These are phyloP conservation scores for Actinomortierella wolfii DNA, from an alignment of 371 early-diverging fungal genomes.

Conservation along the genomic window DNA sequence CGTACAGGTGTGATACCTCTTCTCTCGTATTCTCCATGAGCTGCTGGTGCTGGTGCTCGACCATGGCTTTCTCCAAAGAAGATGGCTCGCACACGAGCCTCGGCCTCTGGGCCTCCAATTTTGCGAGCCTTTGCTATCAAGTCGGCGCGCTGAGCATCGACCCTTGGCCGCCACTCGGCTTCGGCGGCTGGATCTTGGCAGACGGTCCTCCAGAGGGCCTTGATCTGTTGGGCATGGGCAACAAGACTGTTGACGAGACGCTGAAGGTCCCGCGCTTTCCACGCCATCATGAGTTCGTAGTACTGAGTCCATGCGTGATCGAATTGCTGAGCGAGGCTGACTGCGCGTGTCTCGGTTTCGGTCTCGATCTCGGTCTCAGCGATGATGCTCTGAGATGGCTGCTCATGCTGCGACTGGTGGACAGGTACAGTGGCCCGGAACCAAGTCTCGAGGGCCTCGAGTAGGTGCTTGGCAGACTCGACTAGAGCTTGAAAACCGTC, in stretches of 20 bases:
- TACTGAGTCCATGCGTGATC: constrained; percentile 38
- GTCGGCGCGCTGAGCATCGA: constrained; percentile 34
- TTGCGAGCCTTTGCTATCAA: constrained; percentile 28
- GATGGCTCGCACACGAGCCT: constrained; percentile 12
- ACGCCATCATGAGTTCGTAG: constrained; percentile 30
- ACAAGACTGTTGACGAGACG: constrained; percentile 22
- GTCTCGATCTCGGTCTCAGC: neutral
- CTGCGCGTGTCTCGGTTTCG: neutral
- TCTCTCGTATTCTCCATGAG: too few species aligned
- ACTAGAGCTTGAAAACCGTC: constrained; percentile 23
- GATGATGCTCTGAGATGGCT: too few species aligned
- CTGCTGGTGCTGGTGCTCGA: too few species aligned
- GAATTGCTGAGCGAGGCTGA: constrained; percentile 12
- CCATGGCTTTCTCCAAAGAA: too few species aligned
- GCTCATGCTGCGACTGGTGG: neutral
- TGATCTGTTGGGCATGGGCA: constrained; percentile 33
- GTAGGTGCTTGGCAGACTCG: constrained; percentile 26
- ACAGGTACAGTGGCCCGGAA: constrained; percentile 2
- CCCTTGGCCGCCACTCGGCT: constrained; percentile 30
- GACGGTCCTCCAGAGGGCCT: constrained; percentile 28
- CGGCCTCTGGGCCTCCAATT: constrained; percentile 29
- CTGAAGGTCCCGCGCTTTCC: constrained; percentile 36
- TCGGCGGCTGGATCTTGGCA: constrained; percentile 13
- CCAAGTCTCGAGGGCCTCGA: constrained; percentile 35
- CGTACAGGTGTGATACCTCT: too few species aligned